A percentile compares a stretch with the other conserved stretches of the same genome.
These are phyloP conservation scores for Dictyostelium purpureum DNA, from an alignment of 78 protist species.

Conservation along the genomic window DNA sequence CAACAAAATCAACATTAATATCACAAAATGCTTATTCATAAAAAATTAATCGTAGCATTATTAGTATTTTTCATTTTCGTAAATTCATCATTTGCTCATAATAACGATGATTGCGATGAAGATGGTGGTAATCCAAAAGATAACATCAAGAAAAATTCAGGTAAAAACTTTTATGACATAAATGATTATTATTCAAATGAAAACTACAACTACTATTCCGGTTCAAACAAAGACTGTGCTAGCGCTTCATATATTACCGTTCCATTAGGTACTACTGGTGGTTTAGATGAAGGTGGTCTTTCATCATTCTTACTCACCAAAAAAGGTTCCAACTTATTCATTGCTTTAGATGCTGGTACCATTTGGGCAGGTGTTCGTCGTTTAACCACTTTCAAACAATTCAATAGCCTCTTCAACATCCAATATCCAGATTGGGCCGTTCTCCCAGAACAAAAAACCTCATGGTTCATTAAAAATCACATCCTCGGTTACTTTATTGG, in stretches of 20 bases:
- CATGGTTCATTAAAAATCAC: constrained; percentile 57
- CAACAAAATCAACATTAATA: too few species aligned
- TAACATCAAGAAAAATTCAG: too few species aligned
- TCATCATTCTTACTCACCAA: constrained; percentile 33
- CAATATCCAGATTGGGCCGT: constrained; percentile 24
- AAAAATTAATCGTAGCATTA: too few species aligned
- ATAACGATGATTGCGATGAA: too few species aligned
- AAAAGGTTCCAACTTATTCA: constrained; percentile 22
- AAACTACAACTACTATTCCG: neutral
- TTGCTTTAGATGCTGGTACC: constrained; percentile 43
- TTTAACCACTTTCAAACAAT: neutral
- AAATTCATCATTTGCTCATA: too few species aligned
- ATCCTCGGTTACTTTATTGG: constrained; percentile 16
- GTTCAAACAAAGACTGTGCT: neutral
- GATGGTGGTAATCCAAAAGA: too few species aligned
- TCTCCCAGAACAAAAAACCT: constrained; percentile 18
- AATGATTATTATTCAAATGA: neutral
- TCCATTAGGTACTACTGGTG: constrained; percentile 53
- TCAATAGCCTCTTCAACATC: neutral
- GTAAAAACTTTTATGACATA: neutral
- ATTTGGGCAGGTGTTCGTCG: constrained; percentile 31
- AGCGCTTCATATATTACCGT: neutral
- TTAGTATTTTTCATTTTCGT: too few species aligned
- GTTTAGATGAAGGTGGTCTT: constrained; percentile 33
- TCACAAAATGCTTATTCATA: too few species aligned